These are phyloP conservation scores for Psilocybe mexicana DNA, from an alignment of 1,284 basidiomycete genomes.

Conservation along the genomic window DNA sequence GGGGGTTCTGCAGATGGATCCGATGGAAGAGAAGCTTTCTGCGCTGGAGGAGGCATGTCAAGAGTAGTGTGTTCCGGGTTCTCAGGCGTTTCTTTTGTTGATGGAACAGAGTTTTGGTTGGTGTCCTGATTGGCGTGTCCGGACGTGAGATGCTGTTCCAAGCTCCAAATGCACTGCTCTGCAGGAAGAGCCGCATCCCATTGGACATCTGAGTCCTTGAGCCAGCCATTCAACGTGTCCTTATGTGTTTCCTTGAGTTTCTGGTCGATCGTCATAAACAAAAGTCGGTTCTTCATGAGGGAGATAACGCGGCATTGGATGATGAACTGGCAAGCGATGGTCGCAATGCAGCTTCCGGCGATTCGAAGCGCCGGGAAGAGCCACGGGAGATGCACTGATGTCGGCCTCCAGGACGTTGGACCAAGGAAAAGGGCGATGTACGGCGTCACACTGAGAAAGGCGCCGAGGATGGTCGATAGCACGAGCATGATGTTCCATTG, in stretches of 20 bases:
- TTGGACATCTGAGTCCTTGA: not conserved
- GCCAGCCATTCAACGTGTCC: not conserved
- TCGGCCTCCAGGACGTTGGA: not conserved
- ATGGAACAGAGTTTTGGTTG: not conserved
- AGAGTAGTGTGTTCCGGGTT: not conserved
- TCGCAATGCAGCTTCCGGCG: not conserved
- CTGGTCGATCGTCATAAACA: constrained; percentile 7
- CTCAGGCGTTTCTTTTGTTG: not conserved
- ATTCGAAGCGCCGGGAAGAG: constrained; percentile 9
- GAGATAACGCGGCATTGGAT: constrained; percentile 10
- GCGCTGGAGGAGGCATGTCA: too few species aligned
- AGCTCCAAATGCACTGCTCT: constrained; percentile 1
- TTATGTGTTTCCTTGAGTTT: not conserved
- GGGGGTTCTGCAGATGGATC: too few species aligned
- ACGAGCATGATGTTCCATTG: constrained; percentile 12
- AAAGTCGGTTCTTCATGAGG: constrained; percentile 6
- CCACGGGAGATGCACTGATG: constrained; percentile 2
- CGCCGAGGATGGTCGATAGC: not conserved
- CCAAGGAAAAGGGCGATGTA: constrained; percentile 4
- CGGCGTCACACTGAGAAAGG: constrained; percentile 1
- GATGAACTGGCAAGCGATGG: constrained; percentile 5
- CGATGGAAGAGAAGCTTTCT: too few species aligned
- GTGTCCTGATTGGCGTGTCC: not conserved
- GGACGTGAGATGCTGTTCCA: not conserved
- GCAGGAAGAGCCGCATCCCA: constrained; percentile 2